These are phyloP conservation scores for Kuraishia piskuri DNA, from an alignment of 805 yeast genomes.

Conservation along the genomic window DNA sequence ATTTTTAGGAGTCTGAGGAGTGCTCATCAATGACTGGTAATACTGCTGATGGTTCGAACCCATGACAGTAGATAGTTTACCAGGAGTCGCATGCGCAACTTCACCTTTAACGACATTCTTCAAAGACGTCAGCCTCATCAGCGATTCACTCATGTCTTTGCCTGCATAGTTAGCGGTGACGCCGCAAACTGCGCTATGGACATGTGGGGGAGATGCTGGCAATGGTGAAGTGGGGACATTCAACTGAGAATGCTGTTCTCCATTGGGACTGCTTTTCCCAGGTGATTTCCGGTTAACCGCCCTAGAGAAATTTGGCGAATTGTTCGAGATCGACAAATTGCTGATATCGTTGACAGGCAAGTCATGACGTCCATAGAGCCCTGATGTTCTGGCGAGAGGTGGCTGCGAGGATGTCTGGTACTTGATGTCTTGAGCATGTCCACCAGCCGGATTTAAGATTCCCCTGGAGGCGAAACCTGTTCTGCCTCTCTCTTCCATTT, in stretches of 20 bases:
- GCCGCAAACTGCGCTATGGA: background rate
- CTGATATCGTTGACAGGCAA: background rate
- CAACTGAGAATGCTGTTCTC: background rate
- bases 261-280: background rate
- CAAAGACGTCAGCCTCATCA: slow-evolving; percentile 3
- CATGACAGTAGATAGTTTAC: background rate
- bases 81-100: background rate
- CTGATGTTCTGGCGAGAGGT: background rate
- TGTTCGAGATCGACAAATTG: background rate
- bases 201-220: background rate
- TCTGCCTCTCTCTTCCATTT: slow-evolving; percentile 2
- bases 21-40: background rate
- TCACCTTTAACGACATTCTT: background rate
- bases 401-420: slow-evolving; percentile 1
- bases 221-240: slow-evolving; percentile 11
- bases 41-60: background rate
- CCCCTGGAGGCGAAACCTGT: background rate
- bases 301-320: background rate
- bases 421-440: background rate
- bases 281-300: background rate
- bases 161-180: background rate
- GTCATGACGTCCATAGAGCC: background rate
- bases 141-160: background rate
- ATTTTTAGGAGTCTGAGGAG: background rate
- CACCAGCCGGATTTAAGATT: background rate